These are phyloP conservation scores for Nepenthes alata DNA, from an alignment of 179 eudicot genomes.

Conservation along the genomic window DNA sequence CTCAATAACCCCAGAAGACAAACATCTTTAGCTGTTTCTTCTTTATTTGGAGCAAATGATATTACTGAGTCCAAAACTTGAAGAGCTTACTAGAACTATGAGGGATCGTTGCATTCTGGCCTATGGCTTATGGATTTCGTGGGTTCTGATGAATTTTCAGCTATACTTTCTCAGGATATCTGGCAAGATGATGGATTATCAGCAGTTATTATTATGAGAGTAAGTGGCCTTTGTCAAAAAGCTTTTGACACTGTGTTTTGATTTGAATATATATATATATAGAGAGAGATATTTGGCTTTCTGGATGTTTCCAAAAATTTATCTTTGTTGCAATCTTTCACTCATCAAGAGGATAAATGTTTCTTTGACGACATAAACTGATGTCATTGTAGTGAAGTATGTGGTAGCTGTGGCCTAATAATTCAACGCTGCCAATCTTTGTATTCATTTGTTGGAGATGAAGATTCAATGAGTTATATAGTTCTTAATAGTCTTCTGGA, in stretches of 20 bases:
- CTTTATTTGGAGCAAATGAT: conserved; percentile 62
- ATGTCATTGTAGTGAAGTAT: too few species aligned
- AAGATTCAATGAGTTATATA: too few species aligned
- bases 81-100: conserved; percentile 48
- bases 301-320: too few species aligned
- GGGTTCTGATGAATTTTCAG: conserved; percentile 81
- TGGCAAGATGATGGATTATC: conserved; percentile 65
- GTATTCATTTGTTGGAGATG: too few species aligned
- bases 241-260: too few species aligned
- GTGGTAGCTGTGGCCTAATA: too few species aligned
- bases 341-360: too few species aligned
- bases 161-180: conserved; percentile 42
- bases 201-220: conserved; percentile 51
- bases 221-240: conserved; percentile 20
- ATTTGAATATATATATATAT: too few species aligned
- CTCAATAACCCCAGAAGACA: conserved; percentile 46
- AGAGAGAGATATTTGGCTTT: too few species aligned
- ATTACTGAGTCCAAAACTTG: conserved; percentile 57
- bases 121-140: conserved; percentile 79
- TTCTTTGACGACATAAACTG: too few species aligned
- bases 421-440: too few species aligned
- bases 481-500: neutral
- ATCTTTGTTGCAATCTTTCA: too few species aligned
- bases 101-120: conserved; percentile 61
- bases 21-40: conserved; percentile 42